These are phyloP conservation scores for Corymbia calophylla DNA, from an alignment of 441 rosid genomes.

Conservation along the genomic window DNA sequence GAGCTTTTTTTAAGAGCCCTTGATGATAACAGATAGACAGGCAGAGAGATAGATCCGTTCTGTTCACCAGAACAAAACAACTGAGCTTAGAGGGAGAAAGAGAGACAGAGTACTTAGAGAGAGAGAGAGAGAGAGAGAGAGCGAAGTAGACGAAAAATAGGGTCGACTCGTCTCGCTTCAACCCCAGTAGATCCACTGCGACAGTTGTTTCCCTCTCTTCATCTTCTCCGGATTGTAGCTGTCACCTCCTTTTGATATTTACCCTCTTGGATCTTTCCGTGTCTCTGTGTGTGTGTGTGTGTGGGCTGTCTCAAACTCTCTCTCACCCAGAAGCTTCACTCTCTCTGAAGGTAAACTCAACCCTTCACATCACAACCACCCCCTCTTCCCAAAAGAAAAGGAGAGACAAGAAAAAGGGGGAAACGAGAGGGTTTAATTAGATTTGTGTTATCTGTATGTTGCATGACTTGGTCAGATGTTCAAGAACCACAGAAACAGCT, in stretches of 20 bases:
- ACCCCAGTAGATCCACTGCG: neutral
- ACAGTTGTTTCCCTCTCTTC: neutral
- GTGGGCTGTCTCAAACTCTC: neutral
- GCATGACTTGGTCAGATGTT: neutral
- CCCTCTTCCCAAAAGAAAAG: neutral
- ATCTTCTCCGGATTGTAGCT: neutral
- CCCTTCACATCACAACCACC: neutral
- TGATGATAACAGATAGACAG: neutral
- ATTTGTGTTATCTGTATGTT: neutral
- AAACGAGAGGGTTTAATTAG: neutral
- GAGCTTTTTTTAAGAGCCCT: neutral
- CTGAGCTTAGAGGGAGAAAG: neutral
- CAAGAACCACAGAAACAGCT: neutral
- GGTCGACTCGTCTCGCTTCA: neutral
- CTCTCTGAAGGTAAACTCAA: neutral
- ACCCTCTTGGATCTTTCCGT: neutral
- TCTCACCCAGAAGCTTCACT: neutral
- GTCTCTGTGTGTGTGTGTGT: neutral
- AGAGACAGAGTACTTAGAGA: neutral
- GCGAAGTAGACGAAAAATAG: neutral
- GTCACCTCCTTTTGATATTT: neutral
- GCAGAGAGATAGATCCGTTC: neutral
- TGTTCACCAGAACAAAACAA: neutral
- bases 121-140: neutral
- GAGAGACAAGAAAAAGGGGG: neutral